phyloP scores from a whole-genome alignment of 768 basidiomycete species.

The Suillus lakei region DNA sequence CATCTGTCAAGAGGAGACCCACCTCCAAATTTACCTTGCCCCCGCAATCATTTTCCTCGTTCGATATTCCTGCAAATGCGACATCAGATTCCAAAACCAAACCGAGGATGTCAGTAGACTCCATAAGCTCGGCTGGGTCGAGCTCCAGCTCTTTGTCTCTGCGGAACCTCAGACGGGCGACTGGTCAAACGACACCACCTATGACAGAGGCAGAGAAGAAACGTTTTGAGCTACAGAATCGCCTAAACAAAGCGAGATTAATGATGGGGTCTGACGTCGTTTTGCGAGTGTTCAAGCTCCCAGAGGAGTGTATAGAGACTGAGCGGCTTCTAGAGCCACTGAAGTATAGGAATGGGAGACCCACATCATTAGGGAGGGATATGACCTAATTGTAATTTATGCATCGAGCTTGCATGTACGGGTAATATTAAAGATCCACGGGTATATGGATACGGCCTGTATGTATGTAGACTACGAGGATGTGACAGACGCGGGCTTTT shows the following conservation, averaged over 20 bases:
- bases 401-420: neutral
- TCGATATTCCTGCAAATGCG: conserved; percentile 20
- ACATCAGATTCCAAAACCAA: conserved; percentile 24
- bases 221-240: conserved; percentile 60
- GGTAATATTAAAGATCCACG: neutral
- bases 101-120: conserved; percentile 28
- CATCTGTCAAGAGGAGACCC: neutral
- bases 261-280: conserved; percentile 60
- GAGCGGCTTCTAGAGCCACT: conserved; percentile 41
- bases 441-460: conserved; percentile 3
- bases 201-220: conserved; percentile 59
- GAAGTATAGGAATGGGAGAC: neutral
- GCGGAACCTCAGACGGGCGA: conserved; percentile 12
- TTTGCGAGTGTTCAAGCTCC: conserved; percentile 69
- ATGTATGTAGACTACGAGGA: neutral
- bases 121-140: conserved; percentile 25
- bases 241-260: conserved; percentile 66
- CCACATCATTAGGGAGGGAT: neutral
- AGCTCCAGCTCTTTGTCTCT: conserved; percentile 24
- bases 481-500: neutral
- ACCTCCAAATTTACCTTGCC: neutral
- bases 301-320: conserved; percentile 72
- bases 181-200: conserved; percentile 5
- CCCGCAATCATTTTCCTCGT: conserved; percentile 5
- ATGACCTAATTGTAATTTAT: conserved; percentile 2